Percentiles rank a stretch among this genome's conserved stretches.
These are phyloP conservation scores for Pseudonitzschia pungens DNA, from an alignment of 108 stramenopile genomes.

Conservation along the genomic window DNA sequence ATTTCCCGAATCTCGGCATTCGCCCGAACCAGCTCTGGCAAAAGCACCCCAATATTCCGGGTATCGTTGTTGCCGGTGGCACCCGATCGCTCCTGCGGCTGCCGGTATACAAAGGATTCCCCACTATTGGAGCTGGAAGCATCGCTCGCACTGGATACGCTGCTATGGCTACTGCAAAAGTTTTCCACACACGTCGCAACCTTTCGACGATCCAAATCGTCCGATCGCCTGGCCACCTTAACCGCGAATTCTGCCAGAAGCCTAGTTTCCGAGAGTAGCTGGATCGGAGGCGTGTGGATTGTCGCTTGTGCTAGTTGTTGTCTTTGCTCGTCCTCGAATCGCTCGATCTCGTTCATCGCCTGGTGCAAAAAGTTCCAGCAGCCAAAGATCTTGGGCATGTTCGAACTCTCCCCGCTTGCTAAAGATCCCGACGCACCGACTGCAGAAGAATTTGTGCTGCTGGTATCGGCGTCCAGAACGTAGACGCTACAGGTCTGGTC, in stretches of 20 bases:
- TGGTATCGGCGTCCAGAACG: slow-evolving; percentile 67
- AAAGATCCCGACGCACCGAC: background rate
- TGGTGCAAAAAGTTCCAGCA: slow-evolving; percentile 85
- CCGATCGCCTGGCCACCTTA: slow-evolving; percentile 65
- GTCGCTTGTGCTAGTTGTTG: background rate
- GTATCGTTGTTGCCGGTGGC: background rate
- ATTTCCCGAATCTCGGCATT: slow-evolving; percentile 74
- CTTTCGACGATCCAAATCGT: slow-evolving; percentile 49
- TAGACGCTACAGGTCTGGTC: slow-evolving; percentile 72
- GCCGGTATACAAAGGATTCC: too few relatives aligned
- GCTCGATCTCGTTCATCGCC: slow-evolving; percentile 77
- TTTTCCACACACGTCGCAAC: slow-evolving; percentile 66
- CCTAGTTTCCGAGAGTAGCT: slow-evolving; percentile 8
- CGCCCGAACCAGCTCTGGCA: slow-evolving; percentile 45
- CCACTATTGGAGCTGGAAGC: background rate
- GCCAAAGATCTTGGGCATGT: slow-evolving; percentile 60
- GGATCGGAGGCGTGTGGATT: background rate
- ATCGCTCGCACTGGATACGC: background rate
- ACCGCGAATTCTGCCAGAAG: slow-evolving; percentile 64
- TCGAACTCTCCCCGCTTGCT: background rate
- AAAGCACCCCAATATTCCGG: background rate
- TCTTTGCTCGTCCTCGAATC: slow-evolving; percentile 36
- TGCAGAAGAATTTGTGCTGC: background rate
- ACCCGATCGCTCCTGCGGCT: too few relatives aligned
- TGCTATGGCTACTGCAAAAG: slow-evolving; percentile 17